Percentiles rank a stretch among this genome's conserved stretches.
Conservation (phyloP, 495 filamentous ascomycete species). For the Neurospora tetraspora region DNA sequence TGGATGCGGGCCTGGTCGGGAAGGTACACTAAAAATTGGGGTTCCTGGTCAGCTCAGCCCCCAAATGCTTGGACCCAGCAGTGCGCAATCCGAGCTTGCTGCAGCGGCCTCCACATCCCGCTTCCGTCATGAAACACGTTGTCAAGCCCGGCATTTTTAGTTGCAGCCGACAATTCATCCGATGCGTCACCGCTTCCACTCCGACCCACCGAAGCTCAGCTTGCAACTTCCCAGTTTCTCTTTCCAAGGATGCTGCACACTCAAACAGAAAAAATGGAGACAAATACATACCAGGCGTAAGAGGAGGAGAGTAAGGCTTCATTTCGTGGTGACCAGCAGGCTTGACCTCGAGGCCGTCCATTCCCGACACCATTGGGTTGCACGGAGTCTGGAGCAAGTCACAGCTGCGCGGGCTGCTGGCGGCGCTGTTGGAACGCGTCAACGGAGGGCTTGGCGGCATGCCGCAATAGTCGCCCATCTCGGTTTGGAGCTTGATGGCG, state of each 20-base stretch:
- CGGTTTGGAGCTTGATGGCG: conserved; percentile 69
- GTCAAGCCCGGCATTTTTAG: not conserved
- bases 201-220: not conserved
- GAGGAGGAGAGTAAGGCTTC: conserved; percentile 70
- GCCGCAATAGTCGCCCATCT: conserved; percentile 55
- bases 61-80: conserved; percentile 9
- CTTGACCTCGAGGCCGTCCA: conserved; percentile 72
- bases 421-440: conserved; percentile 69
- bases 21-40: conserved; percentile 60
- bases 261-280: conserved; percentile 5
- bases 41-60: conserved; percentile 25
- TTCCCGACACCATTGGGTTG: conserved; percentile 64
- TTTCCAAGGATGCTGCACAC: conserved; percentile 1
- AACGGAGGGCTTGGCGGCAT: conserved; percentile 82
- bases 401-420: conserved; percentile 77
- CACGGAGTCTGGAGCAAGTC: conserved; percentile 74
- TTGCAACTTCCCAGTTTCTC: conserved; percentile 1
- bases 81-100: not conserved
- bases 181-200: not conserved
- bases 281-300: conserved; percentile 96
- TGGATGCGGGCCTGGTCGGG: conserved; percentile 42
- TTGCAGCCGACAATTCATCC: not conserved
- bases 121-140: not conserved
- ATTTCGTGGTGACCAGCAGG: conserved; percentile 57
- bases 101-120: not conserved